Percentiles rank a stretch among this genome's conserved stretches.
Conservation (phyloP, 2,329 filamentous ascomycete genomes). For the Fusarium nematophilum region DNA sequence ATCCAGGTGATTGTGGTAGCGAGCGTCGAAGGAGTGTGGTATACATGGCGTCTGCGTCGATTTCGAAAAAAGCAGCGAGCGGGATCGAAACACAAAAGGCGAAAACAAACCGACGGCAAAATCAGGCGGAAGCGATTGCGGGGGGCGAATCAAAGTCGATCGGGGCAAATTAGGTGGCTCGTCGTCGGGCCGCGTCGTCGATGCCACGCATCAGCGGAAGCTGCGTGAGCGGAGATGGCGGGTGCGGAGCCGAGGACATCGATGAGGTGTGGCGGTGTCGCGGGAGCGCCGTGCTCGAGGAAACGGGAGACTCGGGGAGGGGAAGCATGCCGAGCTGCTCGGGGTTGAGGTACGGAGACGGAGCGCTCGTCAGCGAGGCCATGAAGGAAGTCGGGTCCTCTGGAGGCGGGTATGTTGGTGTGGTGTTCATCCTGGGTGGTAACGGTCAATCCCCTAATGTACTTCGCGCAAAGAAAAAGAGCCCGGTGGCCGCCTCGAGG, state of each 20-base stretch:
- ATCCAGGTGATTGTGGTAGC: slow-evolving; percentile 41
- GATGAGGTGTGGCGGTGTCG: slow-evolving; percentile 55
- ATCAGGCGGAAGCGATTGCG: slow-evolving; percentile 29
- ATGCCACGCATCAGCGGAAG: slow-evolving; percentile 45
- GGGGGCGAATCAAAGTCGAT: slow-evolving; percentile 33
- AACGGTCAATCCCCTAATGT: slow-evolving; percentile 66
- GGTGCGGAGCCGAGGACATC: slow-evolving; percentile 50
- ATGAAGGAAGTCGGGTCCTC: slow-evolving; percentile 54
- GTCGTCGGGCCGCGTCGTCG: slow-evolving; percentile 52
- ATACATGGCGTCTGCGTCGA: slow-evolving; percentile 52
- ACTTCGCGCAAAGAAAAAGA: slow-evolving; percentile 51
- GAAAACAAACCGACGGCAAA: slow-evolving; percentile 31
- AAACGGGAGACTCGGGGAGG: slow-evolving; percentile 58
- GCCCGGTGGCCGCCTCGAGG: slow-evolving; percentile 53
- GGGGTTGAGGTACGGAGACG: slow-evolving; percentile 59
- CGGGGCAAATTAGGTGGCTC: slow-evolving; percentile 41
- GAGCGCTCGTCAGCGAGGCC: slow-evolving; percentile 51
- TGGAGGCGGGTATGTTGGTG: slow-evolving; percentile 57
- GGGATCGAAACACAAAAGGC: slow-evolving; percentile 29
- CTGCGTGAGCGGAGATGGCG: slow-evolving; percentile 50
- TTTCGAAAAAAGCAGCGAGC: slow-evolving; percentile 37
- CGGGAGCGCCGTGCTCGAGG: slow-evolving; percentile 49
- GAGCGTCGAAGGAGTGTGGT: slow-evolving; percentile 52
- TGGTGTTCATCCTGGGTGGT: slow-evolving; percentile 63
- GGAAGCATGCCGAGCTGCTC: slow-evolving; percentile 58